These are phyloP conservation scores for Atalantia buxifolia DNA, from an alignment of 345 rosid species.

Conservation along the genomic window DNA sequence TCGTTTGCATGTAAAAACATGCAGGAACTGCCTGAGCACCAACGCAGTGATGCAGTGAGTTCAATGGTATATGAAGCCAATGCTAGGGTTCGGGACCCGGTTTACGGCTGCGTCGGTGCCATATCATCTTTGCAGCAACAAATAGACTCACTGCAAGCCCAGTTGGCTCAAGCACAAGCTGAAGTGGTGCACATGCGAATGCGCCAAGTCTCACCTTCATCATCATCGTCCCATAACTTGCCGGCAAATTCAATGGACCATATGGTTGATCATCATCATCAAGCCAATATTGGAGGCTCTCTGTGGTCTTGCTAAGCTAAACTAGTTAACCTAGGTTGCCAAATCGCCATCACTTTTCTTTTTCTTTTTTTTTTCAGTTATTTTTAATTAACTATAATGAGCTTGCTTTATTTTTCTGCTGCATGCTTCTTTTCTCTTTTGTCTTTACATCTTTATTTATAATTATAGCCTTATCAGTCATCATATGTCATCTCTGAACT, in stretches of 20 bases:
- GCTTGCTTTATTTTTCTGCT: conserved; percentile 12
- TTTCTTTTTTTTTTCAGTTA: neutral
- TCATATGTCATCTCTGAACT: neutral
- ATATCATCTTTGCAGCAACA: conserved; percentile 77
- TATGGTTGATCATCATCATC: conserved; percentile 21
- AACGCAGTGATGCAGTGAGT: conserved; percentile 86
- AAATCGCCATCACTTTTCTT: neutral
- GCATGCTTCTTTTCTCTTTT: neutral
- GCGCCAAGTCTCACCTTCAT: conserved; percentile 22
- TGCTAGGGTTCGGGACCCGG: conserved; percentile 85
- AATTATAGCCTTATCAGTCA: neutral
- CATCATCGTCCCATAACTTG: conserved; percentile 13
- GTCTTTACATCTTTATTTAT: neutral
- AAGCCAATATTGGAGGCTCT: conserved; percentile 30
- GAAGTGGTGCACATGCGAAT: conserved; percentile 61
- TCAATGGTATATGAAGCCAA: conserved; percentile 92
- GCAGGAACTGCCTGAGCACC: conserved; percentile 65
- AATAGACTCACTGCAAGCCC: conserved; percentile 70
- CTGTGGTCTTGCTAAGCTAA: conserved; percentile 35
- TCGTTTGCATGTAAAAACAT: neutral
- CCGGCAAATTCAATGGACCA: conserved; percentile 27
- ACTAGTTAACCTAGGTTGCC: conserved; percentile 11
- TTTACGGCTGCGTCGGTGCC: conserved; percentile 89
- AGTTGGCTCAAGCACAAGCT: conserved; percentile 76
- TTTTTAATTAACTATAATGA: neutral